Base-by-base conservation (phyloP, 1,284 basidiomycete species). In the Apiotrichum akiyoshidainum region DNA sequence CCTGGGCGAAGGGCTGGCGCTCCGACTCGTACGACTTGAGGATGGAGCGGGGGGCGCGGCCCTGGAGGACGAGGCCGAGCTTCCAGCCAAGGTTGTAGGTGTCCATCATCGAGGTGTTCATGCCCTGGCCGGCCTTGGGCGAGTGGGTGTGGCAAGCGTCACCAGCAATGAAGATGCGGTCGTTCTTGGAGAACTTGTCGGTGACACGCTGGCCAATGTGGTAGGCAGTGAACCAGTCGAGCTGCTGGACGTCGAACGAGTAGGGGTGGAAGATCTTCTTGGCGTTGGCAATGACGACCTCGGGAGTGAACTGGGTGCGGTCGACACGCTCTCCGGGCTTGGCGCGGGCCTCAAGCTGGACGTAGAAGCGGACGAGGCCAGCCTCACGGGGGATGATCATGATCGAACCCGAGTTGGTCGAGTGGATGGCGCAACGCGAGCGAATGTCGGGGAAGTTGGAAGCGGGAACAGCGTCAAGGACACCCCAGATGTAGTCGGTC, bases 21-120 rank as follows among this genome's bases (percentile, higher is more conserved):
- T 82, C 83, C 62, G 74, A 77, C 48, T 73, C 73, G 66, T 81
- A 82, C 2, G 79, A 75, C 16, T 76, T 69, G 16, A 83, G 76
- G 4, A 83, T 67, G 14, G 71, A 64, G 6, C 72, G 65, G 10
- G 72, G 59, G 14, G 80, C 74, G 31, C 74, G 63, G 10, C 76
- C 72, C 52, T 78, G 79, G 46, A 77, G 67, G 3, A 81, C 80
- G 13, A 82, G 69, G 7, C 80, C 78, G 19, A 83, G 71, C 65
- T 83, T 83, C 81, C 82, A 83, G 6, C 74, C 78, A 19, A 83
- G 70, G 64, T 75, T 75, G 59, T 61, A 62, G 1, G 68, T 60
- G 61, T 72, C 70, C 58, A 65, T 65, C 59, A 71, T 64, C 31
- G 66, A 70, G 33, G 70, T 69, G 63, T 74, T 73, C 67, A 74